A percentile compares a stretch with the other conserved stretches of the same genome.
These are phyloP conservation scores for Phytophthora ohioensis DNA, from an alignment of 352 stramenopile species.

Conservation along the genomic window DNA sequence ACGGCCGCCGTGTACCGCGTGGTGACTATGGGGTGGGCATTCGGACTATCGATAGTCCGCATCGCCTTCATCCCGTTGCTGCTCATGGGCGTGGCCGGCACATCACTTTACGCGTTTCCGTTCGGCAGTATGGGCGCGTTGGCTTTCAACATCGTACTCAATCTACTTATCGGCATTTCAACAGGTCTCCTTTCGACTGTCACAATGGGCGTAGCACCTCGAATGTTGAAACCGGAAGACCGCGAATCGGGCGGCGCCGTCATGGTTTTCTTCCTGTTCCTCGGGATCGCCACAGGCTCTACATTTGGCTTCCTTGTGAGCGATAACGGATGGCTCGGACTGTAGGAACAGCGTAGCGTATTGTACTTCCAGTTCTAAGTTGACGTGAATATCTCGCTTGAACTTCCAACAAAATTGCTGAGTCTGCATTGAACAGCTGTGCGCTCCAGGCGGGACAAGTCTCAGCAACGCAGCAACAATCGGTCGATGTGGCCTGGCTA, in stretches of 20 bases:
- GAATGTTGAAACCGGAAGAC: slow-evolving; percentile 62
- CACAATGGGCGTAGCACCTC: slow-evolving; percentile 65
- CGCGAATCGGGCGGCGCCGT: slow-evolving; percentile 63
- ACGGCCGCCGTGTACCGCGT: slow-evolving; percentile 56
- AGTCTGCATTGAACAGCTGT: slow-evolving; percentile 17
- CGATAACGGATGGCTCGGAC: slow-evolving; percentile 55
- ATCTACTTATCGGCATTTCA: slow-evolving; percentile 60
- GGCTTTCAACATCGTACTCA: slow-evolving; percentile 56
- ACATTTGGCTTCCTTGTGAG: slow-evolving; percentile 63
- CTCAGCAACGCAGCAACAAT: slow-evolving; percentile 18
- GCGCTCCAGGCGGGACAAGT: slow-evolving; percentile 21
- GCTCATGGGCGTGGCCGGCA: slow-evolving; percentile 65
- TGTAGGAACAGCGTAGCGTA: slow-evolving; percentile 32
- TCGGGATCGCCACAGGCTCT: slow-evolving; percentile 57
- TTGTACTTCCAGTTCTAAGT: neutral
- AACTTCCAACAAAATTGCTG: neutral
- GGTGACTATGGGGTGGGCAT: slow-evolving; percentile 55
- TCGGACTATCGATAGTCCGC: slow-evolving; percentile 50
- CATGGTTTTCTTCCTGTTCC: slow-evolving; percentile 70
- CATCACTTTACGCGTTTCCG: slow-evolving; percentile 63
- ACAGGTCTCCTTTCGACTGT: slow-evolving; percentile 70
- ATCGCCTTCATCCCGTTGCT: slow-evolving; percentile 65
- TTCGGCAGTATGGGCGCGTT: slow-evolving; percentile 37
- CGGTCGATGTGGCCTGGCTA: slow-evolving; percentile 31
- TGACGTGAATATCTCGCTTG: slow-evolving; percentile 5